Evolutionary conservation across 73 alveolate species (phyloP).

Genomic region (Paramecium pentaurelia): DNA sequence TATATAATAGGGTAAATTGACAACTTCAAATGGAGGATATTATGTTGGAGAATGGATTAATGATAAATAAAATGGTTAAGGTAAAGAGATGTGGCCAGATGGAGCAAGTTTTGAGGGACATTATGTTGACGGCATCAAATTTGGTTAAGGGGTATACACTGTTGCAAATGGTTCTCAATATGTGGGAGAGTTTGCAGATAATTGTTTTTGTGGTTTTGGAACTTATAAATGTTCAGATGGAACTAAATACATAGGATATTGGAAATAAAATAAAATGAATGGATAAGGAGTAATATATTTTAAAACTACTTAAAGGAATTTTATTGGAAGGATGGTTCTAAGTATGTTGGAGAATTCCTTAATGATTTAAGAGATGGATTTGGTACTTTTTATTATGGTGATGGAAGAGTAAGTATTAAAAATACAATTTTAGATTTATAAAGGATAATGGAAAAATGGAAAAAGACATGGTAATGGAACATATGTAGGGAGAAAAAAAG

Average conservation of each 20-base stretch:
- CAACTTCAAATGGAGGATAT: slow-evolving; percentile 58
- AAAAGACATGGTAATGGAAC: slow-evolving; percentile 64
- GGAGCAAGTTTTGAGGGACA: slow-evolving; percentile 70
- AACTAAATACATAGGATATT: slow-evolving; percentile 69
- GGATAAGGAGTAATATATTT: slow-evolving; percentile 65
- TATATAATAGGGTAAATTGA: slow-evolving; percentile 21
- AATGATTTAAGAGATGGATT: slow-evolving; percentile 73
- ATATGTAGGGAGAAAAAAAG: slow-evolving; percentile 2
- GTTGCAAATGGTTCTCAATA: slow-evolving; percentile 71
- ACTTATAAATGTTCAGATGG: slow-evolving; percentile 75
- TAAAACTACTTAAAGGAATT: not conserved
- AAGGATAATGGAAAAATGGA: slow-evolving; percentile 64
- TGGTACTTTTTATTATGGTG: slow-evolving; percentile 79
- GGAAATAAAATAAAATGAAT: slow-evolving; percentile 78
- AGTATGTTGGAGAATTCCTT: slow-evolving; percentile 73
- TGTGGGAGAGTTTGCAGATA: slow-evolving; percentile 68
- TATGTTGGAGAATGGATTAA: slow-evolving; percentile 73
- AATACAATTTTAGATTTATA: not conserved
- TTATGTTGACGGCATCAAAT: slow-evolving; percentile 51
- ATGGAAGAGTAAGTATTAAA: slow-evolving; percentile 61
- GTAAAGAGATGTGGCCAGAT: slow-evolving; percentile 75
- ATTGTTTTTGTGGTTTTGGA: slow-evolving; percentile 75
- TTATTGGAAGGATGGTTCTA: slow-evolving; percentile 71
- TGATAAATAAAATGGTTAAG: slow-evolving; percentile 75
- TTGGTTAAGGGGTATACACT: slow-evolving; percentile 55